These are phyloP conservation scores for Eucalyptus dawsonii DNA, from an alignment of 345 rosid genomes.

Conservation along the genomic window DNA sequence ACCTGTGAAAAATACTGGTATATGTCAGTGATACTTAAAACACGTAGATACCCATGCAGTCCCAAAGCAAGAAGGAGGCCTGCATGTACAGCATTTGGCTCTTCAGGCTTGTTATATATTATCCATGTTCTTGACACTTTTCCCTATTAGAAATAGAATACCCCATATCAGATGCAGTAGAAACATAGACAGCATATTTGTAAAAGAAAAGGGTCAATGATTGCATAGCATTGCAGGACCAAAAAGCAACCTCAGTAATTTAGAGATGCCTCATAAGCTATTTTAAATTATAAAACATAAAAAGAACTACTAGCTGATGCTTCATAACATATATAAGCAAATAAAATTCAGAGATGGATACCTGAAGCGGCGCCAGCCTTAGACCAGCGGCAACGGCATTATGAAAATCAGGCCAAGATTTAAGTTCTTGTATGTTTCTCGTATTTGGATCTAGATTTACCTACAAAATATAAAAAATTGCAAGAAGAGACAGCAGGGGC, in stretches of 20 bases:
- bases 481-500: background rate
- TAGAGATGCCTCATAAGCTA: background rate
- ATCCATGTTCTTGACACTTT: slow-evolving; percentile 97
- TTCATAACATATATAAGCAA: background rate
- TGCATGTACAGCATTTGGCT: slow-evolving; percentile 79
- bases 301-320: background rate
- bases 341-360: slow-evolving; percentile 1
- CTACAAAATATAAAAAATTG: slow-evolving; percentile 17
- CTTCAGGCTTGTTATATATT: slow-evolving; percentile 78
- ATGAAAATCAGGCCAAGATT: slow-evolving; percentile 98
- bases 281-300: background rate
- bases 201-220: background rate
- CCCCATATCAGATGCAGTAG: background rate
- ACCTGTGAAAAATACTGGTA: slow-evolving; percentile 86
- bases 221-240: background rate
- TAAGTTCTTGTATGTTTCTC: slow-evolving; percentile 88
- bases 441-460: slow-evolving; percentile 86
- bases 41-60: slow-evolving; percentile 84
- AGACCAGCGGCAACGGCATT: slow-evolving; percentile 98
- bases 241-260: background rate
- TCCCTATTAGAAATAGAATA: slow-evolving; percentile 31
- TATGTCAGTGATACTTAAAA: slow-evolving; percentile 64
- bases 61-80: slow-evolving; percentile 95
- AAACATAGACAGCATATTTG: background rate
- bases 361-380: slow-evolving; percentile 92